Conservation (phyloP, 2,329 filamentous ascomycete species). For the Penicillium sp. region DNA sequence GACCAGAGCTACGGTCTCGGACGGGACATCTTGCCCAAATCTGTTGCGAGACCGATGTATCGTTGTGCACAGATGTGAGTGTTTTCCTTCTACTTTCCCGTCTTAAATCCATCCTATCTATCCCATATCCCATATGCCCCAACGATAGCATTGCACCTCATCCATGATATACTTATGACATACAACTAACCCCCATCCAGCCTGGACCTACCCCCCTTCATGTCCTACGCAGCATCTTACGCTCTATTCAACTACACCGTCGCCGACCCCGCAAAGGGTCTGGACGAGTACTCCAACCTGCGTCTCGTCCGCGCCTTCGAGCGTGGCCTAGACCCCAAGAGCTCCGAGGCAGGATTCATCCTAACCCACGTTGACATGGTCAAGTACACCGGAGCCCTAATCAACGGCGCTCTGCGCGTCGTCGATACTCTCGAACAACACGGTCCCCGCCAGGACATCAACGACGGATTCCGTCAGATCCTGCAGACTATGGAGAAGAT, state of each 20-base stretch:
- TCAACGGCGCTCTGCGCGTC: slow-evolving; percentile 71
- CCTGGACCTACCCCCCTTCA: slow-evolving; percentile 83
- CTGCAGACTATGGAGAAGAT: slow-evolving; percentile 69
- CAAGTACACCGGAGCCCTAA: slow-evolving; percentile 76
- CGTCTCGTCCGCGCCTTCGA: slow-evolving; percentile 91
- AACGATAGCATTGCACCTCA: neutral
- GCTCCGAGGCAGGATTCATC: slow-evolving; percentile 95
- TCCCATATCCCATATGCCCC: neutral
- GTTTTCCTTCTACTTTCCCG: no score
- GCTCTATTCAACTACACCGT: slow-evolving; percentile 67
- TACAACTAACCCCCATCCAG: slow-evolving; percentile 42
- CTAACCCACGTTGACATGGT: slow-evolving; percentile 97
- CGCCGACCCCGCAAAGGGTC: slow-evolving; percentile 58
- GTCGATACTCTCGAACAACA: slow-evolving; percentile 61
- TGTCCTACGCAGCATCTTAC: slow-evolving; percentile 76
- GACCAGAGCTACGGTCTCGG: slow-evolving; percentile 79
- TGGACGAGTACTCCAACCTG: slow-evolving; percentile 65
- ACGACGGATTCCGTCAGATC: slow-evolving; percentile 66
- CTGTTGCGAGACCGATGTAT: slow-evolving; percentile 80
- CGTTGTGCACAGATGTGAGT: slow-evolving; percentile 84
- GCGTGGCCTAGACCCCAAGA: slow-evolving; percentile 80
- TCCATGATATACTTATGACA: neutral
- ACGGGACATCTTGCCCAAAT: slow-evolving; percentile 71
- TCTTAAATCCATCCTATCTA: no score
- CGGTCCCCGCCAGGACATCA: slow-evolving; percentile 62